These are phyloP conservation scores for Penicillium sp. DNA, from an alignment of 2,329 filamentous ascomycete genomes.

Conservation along the genomic window DNA sequence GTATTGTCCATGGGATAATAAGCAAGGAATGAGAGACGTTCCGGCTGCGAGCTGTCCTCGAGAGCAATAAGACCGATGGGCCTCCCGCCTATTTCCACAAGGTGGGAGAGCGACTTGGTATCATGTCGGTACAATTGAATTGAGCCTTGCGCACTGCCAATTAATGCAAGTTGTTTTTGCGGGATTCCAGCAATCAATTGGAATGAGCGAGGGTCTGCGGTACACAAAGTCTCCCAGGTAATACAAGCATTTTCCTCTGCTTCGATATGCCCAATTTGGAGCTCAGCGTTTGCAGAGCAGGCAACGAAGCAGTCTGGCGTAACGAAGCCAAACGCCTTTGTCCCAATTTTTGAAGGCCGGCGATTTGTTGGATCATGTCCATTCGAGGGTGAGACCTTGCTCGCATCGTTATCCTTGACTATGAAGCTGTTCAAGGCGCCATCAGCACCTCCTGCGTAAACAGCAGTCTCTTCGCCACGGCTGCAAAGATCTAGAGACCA, in stretches of 20 bases:
- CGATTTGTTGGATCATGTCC: not conserved
- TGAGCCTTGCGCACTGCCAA: conserved; percentile 31
- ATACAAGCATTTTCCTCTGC: conserved; percentile 12
- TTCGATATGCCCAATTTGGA: conserved; percentile 28
- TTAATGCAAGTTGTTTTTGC: conserved; percentile 29
- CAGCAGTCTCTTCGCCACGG: conserved; percentile 32
- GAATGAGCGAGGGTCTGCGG: conserved; percentile 29
- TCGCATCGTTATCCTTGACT: conserved; percentile 9
- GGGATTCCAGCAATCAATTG: conserved; percentile 30
- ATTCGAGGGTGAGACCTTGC: not conserved
- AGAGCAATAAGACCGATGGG: conserved; percentile 29
- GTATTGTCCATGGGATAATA: conserved; percentile 24
- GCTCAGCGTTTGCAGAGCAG: conserved; percentile 26
- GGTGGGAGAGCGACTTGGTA: conserved; percentile 23
- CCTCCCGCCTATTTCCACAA: conserved; percentile 26
- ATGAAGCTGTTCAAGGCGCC: conserved; percentile 51
- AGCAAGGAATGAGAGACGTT: conserved; percentile 24
- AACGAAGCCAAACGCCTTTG: conserved; percentile 34
- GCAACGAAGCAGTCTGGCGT: conserved; percentile 32
- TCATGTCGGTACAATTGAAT: conserved; percentile 35
- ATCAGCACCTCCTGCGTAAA: conserved; percentile 81
- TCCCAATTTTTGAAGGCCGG: conserved; percentile 1
- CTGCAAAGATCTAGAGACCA: conserved; percentile 61
- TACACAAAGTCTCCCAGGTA: conserved; percentile 27
- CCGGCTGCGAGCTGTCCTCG: conserved; percentile 7